Conservation (phyloP, 176 grass and related monocot genomes). For the Carex pumila region DNA sequence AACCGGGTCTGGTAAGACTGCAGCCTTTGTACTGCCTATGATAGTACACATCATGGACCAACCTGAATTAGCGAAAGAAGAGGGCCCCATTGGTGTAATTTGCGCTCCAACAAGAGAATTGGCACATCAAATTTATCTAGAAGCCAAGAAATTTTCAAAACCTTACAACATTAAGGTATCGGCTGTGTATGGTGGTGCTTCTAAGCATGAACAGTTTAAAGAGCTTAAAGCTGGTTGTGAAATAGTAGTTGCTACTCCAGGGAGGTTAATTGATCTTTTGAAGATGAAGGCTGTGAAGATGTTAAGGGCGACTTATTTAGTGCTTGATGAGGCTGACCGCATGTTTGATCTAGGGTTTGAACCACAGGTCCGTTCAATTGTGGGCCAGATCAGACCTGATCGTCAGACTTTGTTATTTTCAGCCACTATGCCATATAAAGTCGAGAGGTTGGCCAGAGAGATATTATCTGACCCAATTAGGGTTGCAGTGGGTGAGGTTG, state of each 20-base stretch:
- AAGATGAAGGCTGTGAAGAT: constrained; percentile 96
- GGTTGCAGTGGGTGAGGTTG: constrained; percentile 94
- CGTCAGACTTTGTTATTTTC: constrained; percentile 99
- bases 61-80: constrained; percentile 94
- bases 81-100: constrained; percentile 91
- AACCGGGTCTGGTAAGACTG: constrained; percentile 99
- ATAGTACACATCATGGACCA: constrained; percentile 99
- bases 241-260: constrained; percentile 86
- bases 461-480: constrained; percentile 84
- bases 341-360: constrained; percentile 99
- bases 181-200: constrained; percentile 95
- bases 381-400: constrained; percentile 95
- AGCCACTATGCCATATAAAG: constrained; percentile 98
- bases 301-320: constrained; percentile 83
- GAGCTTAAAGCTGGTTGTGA: constrained; percentile 96
- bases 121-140: constrained; percentile 95
- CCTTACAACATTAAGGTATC: constrained; percentile 84
- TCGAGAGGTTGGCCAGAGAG: constrained; percentile 91
- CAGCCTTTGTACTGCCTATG: constrained; percentile 97
- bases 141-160: constrained; percentile 98
- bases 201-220: constrained; percentile 93
- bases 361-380: constrained; percentile 87
- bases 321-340: constrained; percentile 95
- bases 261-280: constrained; percentile 95
- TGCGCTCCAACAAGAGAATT: constrained; percentile 98